Evolutionary conservation across 192 early-diverging fungal species (phyloP).

Genomic region (Podila horticola): DNA sequence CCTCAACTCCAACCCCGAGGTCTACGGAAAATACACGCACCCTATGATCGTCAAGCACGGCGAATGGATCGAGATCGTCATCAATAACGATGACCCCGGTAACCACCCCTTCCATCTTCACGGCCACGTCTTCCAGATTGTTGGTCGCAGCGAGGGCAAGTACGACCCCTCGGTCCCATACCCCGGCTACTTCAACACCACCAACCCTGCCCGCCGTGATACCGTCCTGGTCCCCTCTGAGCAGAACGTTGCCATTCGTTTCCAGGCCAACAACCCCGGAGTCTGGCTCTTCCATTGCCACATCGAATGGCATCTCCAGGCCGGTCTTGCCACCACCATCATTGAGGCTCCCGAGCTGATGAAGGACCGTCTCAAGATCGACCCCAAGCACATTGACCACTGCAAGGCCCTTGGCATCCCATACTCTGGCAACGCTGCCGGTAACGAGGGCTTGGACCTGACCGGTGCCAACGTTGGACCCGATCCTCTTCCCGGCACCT

Average conservation of each 20-base stretch:
- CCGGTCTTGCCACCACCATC: slow-evolving; percentile 76
- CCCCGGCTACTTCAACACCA: slow-evolving; percentile 51
- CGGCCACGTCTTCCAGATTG: slow-evolving; percentile 85
- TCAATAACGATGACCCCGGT: slow-evolving; percentile 81
- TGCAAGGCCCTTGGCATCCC: slow-evolving; percentile 70
- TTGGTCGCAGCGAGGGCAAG: slow-evolving; percentile 64
- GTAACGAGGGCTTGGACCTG: slow-evolving; percentile 74
- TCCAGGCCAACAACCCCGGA: slow-evolving; percentile 85
- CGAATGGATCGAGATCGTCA: slow-evolving; percentile 73
- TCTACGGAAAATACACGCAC: slow-evolving; percentile 74
- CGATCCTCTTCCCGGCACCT: slow-evolving; percentile 60
- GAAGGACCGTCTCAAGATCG: slow-evolving; percentile 60
- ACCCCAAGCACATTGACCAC: slow-evolving; percentile 57
- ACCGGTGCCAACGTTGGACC: slow-evolving; percentile 64
- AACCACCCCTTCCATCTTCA: slow-evolving; percentile 87
- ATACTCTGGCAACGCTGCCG: slow-evolving; percentile 77
- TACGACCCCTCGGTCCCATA: slow-evolving; percentile 60
- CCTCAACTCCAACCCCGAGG: slow-evolving; percentile 54
- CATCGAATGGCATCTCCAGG: slow-evolving; percentile 79
- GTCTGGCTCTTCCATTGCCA: slow-evolving; percentile 92
- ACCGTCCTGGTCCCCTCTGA: slow-evolving; percentile 75
- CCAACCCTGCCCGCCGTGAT: slow-evolving; percentile 79
- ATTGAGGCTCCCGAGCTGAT: slow-evolving; percentile 79
- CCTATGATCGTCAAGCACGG: slow-evolving; percentile 71
- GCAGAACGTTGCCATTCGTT: slow-evolving; percentile 77